phyloP scores from a whole-genome alignment of 148 eudicot genomes.

The Bassia scoparia region DNA sequence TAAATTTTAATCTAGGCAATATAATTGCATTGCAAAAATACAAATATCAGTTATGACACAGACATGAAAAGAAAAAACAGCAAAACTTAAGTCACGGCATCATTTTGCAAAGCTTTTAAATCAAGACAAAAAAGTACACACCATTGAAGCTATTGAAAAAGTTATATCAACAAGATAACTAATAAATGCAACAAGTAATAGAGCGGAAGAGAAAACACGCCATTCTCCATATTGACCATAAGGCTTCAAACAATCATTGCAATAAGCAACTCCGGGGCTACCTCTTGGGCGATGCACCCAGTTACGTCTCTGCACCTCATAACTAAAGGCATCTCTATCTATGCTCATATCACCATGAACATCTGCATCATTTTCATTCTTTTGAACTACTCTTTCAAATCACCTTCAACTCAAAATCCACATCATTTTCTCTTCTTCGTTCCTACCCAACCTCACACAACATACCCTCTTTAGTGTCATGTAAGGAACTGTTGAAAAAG shows the following conservation, averaged over 20 bases:
- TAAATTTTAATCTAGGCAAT: not conserved
- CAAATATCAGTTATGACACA: not conserved
- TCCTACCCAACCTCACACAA: too few species aligned
- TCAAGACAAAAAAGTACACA: not conserved
- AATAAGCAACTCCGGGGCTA: constrained; percentile 66
- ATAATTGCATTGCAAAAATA: too few species aligned
- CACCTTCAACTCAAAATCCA: too few species aligned
- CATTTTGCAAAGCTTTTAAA: not conserved
- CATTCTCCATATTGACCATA: constrained; percentile 72
- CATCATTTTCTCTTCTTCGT: constrained; percentile 78
- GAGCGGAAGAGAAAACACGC: constrained; percentile 33
- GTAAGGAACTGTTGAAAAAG: too few species aligned
- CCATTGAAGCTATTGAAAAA: not conserved
- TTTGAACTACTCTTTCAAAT: constrained; percentile 71
- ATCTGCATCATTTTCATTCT: constrained; percentile 67
- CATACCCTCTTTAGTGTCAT: too few species aligned
- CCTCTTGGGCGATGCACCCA: constrained; percentile 96
- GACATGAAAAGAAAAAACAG: not conserved
- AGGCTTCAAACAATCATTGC: constrained; percentile 66
- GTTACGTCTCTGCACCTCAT: constrained; percentile 83
- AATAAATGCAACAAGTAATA: not conserved
- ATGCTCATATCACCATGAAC: constrained; percentile 58
- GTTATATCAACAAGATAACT: not conserved
- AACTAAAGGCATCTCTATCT: constrained; percentile 71
- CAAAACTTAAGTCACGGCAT: not conserved